These are phyloP conservation scores for Apiospora pterosperma DNA, from an alignment of 2,329 filamentous ascomycete genomes.

Conservation along the genomic window DNA sequence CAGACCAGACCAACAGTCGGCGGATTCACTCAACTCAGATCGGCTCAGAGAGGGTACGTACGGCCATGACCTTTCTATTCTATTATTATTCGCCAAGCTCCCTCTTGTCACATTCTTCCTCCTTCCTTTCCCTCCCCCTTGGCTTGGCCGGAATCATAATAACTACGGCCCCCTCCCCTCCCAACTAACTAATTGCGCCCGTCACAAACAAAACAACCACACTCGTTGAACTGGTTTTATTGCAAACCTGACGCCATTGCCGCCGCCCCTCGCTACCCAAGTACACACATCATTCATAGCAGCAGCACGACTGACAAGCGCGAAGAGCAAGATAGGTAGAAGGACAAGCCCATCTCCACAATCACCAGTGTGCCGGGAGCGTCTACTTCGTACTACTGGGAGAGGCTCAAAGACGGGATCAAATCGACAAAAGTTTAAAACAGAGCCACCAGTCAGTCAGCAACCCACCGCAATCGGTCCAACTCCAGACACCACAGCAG, in stretches of 20 bases:
- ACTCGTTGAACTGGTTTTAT: background rate
- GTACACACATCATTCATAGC: background rate
- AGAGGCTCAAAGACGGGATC: background rate
- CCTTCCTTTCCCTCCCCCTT: background rate
- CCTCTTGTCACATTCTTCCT: background rate
- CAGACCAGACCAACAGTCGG: background rate
- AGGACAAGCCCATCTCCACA: background rate
- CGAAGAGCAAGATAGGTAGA: background rate
- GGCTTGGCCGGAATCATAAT: background rate
- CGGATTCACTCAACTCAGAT: background rate
- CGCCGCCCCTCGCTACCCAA: background rate
- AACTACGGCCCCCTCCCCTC: background rate
- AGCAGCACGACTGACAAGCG: background rate
- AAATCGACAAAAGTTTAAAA: conserved; percentile 1
- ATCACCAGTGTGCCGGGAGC: background rate
- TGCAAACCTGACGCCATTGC: background rate
- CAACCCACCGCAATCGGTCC: background rate
- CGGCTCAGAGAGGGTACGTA: background rate
- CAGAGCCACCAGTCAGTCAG: background rate
- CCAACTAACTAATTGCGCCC: background rate
- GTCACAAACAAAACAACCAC: background rate
- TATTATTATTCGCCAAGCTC: background rate
- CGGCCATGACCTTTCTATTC: background rate
- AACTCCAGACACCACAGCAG: background rate
- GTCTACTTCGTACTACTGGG: background rate